Base-by-base conservation (phyloP, 108 stramenopile genomes). In the Skeletonema costatum region DNA sequence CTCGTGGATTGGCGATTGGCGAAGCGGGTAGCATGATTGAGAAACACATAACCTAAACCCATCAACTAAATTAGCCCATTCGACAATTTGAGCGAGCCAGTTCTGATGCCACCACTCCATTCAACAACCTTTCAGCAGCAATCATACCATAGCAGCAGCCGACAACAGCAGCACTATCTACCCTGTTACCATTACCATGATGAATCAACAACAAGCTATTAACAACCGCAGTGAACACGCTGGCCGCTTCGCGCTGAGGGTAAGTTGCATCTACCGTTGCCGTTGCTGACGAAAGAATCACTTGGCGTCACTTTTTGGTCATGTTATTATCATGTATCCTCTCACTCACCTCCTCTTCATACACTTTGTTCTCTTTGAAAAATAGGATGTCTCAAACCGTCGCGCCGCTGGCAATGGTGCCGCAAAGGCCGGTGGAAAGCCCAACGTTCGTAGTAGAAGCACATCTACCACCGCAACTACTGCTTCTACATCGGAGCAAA, bases 361-460 rank as follows among this genome's bases (percentile, higher is more conserved):
- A 9, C 9, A 38, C 4, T 32, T 56, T 75, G 21, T 19, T 53
- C 32, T 66, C 29, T 70, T 32, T 32, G 38, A 11, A 12, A 58
- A 7, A 17, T 64, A 82, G 81, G 81, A 82, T 63, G 81, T 82
- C 33, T 82, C 81, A 19, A 82, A 82, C 72, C 74, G 53, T n/a
- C 53, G 53, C 3, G 25, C 9, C 10, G 53, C 53, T 56, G 53
- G 53, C 7, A 64, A 64, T 64, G 63, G n/a, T 10, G 17, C 63
- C 63, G 21, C 17, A 53, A 44, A 64, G 8, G 53, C 8, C 9
- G 53, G 53, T 19, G 48, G 32, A 44, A 64, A 67, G 53, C 30
- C 30, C 41, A 42, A n/a, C 30, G 21, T 11, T 17, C 33, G 16
- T 7, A 77, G 60, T 38, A 77, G 16, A 70, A 77, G 53, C 60